Conservation (phyloP, 805 yeast species). For the Danielozyma ontarioensis region DNA sequence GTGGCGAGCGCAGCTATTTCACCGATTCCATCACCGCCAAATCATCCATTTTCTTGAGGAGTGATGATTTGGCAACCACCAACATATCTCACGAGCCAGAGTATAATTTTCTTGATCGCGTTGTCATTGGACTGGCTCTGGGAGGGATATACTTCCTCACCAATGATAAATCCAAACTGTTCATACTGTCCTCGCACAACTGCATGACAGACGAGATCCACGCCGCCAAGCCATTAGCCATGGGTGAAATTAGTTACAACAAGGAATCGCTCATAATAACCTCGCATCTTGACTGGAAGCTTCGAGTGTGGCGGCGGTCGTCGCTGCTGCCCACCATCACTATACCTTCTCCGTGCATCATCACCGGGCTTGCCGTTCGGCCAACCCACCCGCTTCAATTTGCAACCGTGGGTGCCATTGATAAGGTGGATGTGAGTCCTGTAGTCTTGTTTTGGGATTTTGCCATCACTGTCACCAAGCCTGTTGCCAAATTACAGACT, state of each 20-base stretch:
- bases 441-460: not conserved
- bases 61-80: not conserved
- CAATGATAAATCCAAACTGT: not conserved
- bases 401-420: not conserved
- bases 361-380: not conserved
- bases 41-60: not conserved
- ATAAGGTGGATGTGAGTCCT: not conserved
- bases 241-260: not conserved
- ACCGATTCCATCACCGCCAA: not conserved
- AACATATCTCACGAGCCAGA: conserved; percentile 8
- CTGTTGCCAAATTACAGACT: not conserved
- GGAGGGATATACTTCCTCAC: not conserved
- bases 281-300: not conserved
- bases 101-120: conserved; percentile 8
- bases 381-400: not conserved
- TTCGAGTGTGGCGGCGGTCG: not conserved
- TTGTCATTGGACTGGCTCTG: conserved; percentile 2
- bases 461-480: not conserved
- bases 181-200: too few species aligned
- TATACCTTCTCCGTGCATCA: not conserved
- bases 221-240: not conserved
- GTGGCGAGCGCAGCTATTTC: conserved; percentile 1
- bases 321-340: not conserved
- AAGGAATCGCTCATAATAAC: not conserved
- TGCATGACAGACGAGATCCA: not conserved